phyloP scores from a whole-genome alignment of 768 basidiomycete genomes.

The Rhizopogon vesiculosus region DNA sequence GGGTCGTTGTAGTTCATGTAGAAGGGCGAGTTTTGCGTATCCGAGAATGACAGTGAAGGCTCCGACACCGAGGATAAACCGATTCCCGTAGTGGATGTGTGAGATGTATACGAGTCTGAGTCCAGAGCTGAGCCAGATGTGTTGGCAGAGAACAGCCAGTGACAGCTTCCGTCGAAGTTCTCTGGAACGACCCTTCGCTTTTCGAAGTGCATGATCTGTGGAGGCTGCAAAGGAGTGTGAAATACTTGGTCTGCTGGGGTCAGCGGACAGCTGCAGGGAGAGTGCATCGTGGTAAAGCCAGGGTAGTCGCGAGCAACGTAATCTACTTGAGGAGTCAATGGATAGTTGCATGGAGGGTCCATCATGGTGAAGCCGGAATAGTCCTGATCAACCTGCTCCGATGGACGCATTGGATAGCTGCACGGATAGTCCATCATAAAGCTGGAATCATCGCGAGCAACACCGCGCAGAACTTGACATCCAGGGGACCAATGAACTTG shows the following conservation, averaged over 20 bases:
- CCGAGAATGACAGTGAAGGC: no score
- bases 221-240: slow-evolving; percentile 22
- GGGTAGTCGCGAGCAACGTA: slow-evolving; percentile 11
- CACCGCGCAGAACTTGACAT: slow-evolving; percentile 10
- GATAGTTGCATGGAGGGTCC: no score
- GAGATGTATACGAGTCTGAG: background rate
- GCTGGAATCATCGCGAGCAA: no score
- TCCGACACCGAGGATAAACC: no score
- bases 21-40: background rate
- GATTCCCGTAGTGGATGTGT: background rate
- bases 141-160: slow-evolving; percentile 15
- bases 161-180: slow-evolving; percentile 7
- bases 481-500: slow-evolving; percentile 7
- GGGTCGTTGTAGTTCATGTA: background rate
- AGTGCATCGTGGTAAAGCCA: slow-evolving; percentile 1
- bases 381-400: slow-evolving; percentile 9
- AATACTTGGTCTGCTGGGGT: slow-evolving; percentile 25
- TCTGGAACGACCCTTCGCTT: slow-evolving; percentile 3
- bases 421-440: no score
- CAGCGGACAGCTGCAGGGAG: slow-evolving; percentile 9
- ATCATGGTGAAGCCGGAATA: background rate
- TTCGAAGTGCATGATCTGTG: slow-evolving; percentile 15
- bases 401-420: no score
- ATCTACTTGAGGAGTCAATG: no score
- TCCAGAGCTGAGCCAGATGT: slow-evolving; percentile 1